Conservation (phyloP, 345 rosid genomes). For the Sonneratia alba region DNA sequence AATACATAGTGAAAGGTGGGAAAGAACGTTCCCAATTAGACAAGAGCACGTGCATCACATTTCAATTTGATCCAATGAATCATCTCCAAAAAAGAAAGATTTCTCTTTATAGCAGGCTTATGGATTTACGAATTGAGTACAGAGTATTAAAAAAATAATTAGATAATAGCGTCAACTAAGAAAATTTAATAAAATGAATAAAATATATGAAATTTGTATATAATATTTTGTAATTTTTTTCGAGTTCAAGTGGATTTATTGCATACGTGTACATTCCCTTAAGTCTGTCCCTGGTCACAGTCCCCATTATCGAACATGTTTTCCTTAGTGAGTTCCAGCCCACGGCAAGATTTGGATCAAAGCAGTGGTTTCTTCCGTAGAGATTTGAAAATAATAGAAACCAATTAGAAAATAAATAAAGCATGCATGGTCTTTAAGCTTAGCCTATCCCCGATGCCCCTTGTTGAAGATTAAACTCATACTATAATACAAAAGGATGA, state of each 20-base stretch:
- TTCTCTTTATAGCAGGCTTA: too few species aligned
- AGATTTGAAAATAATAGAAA: not conserved
- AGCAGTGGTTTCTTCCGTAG: slow-evolving; percentile 6
- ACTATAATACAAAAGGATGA: slow-evolving; percentile 9
- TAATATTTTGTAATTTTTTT: too few species aligned
- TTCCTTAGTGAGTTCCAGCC: slow-evolving; percentile 16
- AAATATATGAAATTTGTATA: too few species aligned
- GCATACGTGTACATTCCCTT: too few species aligned
- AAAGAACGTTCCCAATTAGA: not conserved
- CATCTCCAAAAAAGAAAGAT: not conserved
- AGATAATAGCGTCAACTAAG: too few species aligned
- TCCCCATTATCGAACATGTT: not conserved
- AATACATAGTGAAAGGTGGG: not conserved
- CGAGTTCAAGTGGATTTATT: too few species aligned
- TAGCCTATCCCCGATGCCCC: too few species aligned
- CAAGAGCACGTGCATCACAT: not conserved
- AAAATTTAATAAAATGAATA: too few species aligned
- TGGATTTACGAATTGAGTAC: too few species aligned
- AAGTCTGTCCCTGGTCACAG: not conserved
- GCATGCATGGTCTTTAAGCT: not conserved
- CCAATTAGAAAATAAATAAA: not conserved
- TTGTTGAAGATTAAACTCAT: too few species aligned
- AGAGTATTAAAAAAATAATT: too few species aligned
- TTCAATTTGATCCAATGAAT: not conserved
- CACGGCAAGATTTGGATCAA: slow-evolving; percentile 19